Base-by-base conservation (phyloP, 2,329 filamentous ascomycete genomes). In the Thermothelomyces thermophilus region DNA sequence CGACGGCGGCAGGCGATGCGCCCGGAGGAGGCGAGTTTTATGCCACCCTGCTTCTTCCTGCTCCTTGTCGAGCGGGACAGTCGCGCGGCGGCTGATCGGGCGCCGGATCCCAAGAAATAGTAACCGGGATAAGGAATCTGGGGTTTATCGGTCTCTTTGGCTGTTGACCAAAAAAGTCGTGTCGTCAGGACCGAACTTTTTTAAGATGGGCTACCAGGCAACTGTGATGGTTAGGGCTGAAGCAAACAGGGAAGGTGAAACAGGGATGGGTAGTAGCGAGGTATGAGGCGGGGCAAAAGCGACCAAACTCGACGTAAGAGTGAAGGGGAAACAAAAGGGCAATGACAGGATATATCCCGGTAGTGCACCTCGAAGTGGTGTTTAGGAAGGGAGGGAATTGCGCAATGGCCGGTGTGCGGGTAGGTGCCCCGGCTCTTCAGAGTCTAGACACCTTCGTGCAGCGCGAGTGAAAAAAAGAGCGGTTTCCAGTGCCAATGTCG, bases 371-470 rank as follows among this genome's bases (percentile, higher is more conserved):
- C 30, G 30, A 17, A 41, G 33, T 46, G 41, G 43, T 24, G 46
- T 45, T 51, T 35, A 46, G 43, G 51, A 53, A 52, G 42, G 45
- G 45, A 35, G 41, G 24, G 41, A 20, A 41, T 48, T 53, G 53
- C 50, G 53, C 47, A 45, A 46, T 35, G 47, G 50, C 36, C 36
- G 46, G 57, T 51, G 55, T 53, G 58, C 56, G 60, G 61, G 57
- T 63, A 60, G 60, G 61, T 58, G 34, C 58, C 53, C 60, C 63
- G 62, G 62, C 61, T 60, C 62, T 60, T 63, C 59, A 60, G 60
- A 62, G 60, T 52, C 54, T 54, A 51, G 56, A 51, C 59, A 54
- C 45, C 47, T n/a, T 58, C 54, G 57, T 53, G 55, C 54, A 60
- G 52, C 52, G 53, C 50, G 53, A 57, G 53, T 54, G 51, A 52